Conservation (phyloP, 1,284 basidiomycete species). For the Pseudozyma tsukubaensis region DNA sequence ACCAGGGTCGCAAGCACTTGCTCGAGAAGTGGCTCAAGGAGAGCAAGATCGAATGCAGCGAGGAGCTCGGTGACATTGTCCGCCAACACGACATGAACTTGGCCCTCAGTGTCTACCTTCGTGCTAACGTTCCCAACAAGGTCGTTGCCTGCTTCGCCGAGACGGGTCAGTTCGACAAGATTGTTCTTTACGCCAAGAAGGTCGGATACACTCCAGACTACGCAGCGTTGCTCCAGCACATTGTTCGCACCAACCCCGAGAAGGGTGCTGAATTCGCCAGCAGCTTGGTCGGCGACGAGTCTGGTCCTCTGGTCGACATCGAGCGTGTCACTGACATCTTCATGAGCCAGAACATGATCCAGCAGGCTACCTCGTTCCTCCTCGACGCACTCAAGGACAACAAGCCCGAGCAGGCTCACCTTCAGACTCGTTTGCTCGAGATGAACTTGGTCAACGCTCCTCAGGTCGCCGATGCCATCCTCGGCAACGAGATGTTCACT, state of each 20-base stretch:
- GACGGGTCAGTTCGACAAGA: slow-evolving; percentile 98
- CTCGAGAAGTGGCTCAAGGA: slow-evolving; percentile 99
- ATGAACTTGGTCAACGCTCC: slow-evolving; percentile 98
- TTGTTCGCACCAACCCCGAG: slow-evolving; percentile 96
- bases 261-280: slow-evolving; percentile 98
- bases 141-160: slow-evolving; percentile 97
- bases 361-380: slow-evolving; percentile 97
- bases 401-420: slow-evolving; percentile 93
- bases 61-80: slow-evolving; percentile 98
- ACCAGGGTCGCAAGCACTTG: slow-evolving; percentile 96
- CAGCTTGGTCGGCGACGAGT: slow-evolving; percentile 94
- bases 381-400: slow-evolving; percentile 99
- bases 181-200: slow-evolving; percentile 97
- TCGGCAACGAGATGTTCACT: slow-evolving; percentile 98
- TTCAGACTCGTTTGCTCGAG: slow-evolving; percentile 96
- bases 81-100: slow-evolving; percentile 96
- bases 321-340: slow-evolving; percentile 87
- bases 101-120: slow-evolving; percentile 97
- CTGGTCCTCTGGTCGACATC: slow-evolving; percentile 90
- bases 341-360: slow-evolving; percentile 99
- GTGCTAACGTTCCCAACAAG: slow-evolving; percentile 98
- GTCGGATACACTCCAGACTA: slow-evolving; percentile 96
- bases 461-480: slow-evolving; percentile 98
- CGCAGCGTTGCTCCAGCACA: slow-evolving; percentile 91
- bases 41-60: slow-evolving; percentile 99